phyloP scores from a whole-genome alignment of 2,329 filamentous ascomycete species.

The Truncatella angustata region DNA sequence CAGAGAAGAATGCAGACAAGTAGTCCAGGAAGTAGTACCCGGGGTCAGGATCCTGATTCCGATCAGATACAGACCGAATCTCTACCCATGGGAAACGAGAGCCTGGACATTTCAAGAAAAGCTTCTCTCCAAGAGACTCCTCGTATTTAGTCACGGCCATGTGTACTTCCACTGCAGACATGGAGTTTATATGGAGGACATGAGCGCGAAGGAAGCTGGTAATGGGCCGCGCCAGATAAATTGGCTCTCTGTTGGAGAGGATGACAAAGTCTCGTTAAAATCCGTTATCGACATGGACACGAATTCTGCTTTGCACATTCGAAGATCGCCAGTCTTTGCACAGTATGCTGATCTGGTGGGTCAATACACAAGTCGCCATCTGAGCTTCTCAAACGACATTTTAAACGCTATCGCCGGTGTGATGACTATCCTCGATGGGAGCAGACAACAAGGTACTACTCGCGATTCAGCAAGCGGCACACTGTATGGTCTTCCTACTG shows the following conservation, averaged over 20 bases:
- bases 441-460: neutral
- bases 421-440: neutral
- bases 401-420: neutral
- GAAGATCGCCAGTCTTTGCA: neutral
- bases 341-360: neutral
- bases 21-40: neutral
- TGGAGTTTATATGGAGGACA: neutral
- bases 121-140: neutral
- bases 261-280: neutral
- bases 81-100: neutral
- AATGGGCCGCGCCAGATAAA: neutral
- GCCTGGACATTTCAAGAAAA: neutral
- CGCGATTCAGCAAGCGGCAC: neutral
- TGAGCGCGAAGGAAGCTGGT: neutral
- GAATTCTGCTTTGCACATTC: neutral
- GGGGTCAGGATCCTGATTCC: neutral
- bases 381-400: slow-evolving; percentile 1
- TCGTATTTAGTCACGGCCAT: neutral
- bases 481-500: neutral
- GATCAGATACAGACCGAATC: neutral
- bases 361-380: neutral
- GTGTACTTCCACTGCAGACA: neutral
- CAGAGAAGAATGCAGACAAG: neutral
- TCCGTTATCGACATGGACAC: neutral
- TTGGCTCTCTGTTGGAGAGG: neutral